Conservation (phyloP, 169 alveolate species). For the Plasmodium billcollinsi region DNA sequence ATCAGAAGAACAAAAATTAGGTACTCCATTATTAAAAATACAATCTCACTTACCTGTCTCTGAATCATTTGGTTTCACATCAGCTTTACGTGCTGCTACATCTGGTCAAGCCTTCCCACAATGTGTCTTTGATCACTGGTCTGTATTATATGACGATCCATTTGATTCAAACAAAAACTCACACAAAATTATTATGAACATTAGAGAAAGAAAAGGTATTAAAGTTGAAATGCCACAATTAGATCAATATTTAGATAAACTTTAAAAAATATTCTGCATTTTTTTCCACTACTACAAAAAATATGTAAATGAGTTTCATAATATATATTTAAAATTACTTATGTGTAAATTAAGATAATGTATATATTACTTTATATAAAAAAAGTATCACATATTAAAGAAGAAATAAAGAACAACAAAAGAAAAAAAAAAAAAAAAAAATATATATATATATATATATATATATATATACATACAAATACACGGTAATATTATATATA, state of each 20-base stretch:
- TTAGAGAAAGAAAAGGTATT: constrained; percentile 98
- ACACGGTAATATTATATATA: not conserved
- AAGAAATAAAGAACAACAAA: not conserved
- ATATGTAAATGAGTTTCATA: not conserved
- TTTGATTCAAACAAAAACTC: constrained; percentile 97
- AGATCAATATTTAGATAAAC: constrained; percentile 97
- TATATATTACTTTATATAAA: not conserved
- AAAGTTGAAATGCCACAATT: constrained; percentile 97
- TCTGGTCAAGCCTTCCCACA: constrained; percentile 99
- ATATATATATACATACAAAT: not conserved
- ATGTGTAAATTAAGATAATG: not conserved
- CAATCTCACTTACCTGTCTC: constrained; percentile 99
- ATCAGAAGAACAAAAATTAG: constrained; percentile 97
- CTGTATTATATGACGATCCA: constrained; percentile 96
- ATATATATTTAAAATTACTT: not conserved
- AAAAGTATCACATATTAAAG: not conserved
- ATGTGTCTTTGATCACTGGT: constrained; percentile 99
- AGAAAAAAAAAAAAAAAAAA: not conserved
- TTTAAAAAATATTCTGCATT: constrained; percentile 84
- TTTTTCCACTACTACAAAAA: not conserved
- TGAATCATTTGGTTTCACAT: constrained; percentile 99
- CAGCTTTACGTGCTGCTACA: constrained; percentile 98
- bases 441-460: not conserved
- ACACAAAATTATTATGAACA: constrained; percentile 93
- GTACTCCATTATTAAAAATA: constrained; percentile 98